Conservation (phyloP, 371 early-diverging fungal species). For the Lichtheimia ornata region DNA sequence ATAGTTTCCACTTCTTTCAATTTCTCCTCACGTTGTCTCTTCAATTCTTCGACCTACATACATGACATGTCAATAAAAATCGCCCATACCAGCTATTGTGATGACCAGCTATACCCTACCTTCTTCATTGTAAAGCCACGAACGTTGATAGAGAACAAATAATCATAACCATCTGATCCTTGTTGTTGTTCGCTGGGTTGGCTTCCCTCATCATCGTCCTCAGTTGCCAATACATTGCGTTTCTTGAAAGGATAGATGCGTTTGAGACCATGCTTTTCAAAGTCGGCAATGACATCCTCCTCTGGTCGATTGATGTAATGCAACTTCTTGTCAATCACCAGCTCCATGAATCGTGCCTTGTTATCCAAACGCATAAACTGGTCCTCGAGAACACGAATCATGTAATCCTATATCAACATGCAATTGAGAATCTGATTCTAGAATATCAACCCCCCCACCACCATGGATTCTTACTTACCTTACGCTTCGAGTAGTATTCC, state of each 20-base stretch:
- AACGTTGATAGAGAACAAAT: slow-evolving; percentile 94
- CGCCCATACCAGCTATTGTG: background rate
- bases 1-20: slow-evolving; percentile 73
- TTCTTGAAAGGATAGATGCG: slow-evolving; percentile 60
- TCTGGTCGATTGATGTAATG: slow-evolving; percentile 89
- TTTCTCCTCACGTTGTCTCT: slow-evolving; percentile 72
- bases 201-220: slow-evolving; percentile 39
- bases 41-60: slow-evolving; percentile 72
- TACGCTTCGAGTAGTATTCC: slow-evolving; percentile 89
- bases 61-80: background rate
- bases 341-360: slow-evolving; percentile 92
- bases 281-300: slow-evolving; percentile 77
- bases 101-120: slow-evolving; percentile 28
- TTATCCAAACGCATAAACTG: slow-evolving; percentile 87
- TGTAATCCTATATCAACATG: slow-evolving; percentile 6
- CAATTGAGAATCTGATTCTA: background rate
- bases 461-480: slow-evolving; percentile 53
- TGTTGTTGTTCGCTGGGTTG: slow-evolving; percentile 4
- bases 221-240: slow-evolving; percentile 37
- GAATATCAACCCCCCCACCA: no score
- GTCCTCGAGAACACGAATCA: slow-evolving; percentile 66
- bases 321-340: slow-evolving; percentile 87
- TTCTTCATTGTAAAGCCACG: slow-evolving; percentile 92
- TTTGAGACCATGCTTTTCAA: slow-evolving; percentile 73
- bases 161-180: slow-evolving; percentile 80